Evolutionary conservation across 495 filamentous ascomycete genomes (phyloP).

Genomic region (Opeltia flavorubescens): DNA sequence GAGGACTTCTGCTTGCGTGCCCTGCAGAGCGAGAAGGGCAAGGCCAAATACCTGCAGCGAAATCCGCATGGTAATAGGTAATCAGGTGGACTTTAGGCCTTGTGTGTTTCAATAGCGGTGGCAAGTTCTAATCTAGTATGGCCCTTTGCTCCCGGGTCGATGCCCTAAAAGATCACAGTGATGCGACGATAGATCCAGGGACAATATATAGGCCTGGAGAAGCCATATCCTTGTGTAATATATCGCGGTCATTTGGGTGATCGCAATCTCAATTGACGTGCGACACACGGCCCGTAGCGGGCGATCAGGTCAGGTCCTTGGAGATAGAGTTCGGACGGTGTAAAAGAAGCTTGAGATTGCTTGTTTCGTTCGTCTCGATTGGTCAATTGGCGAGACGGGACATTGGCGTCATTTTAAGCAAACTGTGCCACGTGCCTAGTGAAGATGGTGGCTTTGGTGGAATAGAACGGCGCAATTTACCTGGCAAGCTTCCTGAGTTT

Average conservation of each 20-base stretch:
- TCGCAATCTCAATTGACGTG: not conserved
- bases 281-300: not conserved
- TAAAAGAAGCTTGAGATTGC: not conserved
- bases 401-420: not conserved
- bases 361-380: not conserved
- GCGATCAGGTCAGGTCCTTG: not conserved
- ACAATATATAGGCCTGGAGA: not conserved
- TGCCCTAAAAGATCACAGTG: not conserved
- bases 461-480: no score
- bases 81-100: not conserved
- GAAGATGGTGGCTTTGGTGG: no score
- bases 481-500: no score
- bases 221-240: not conserved
- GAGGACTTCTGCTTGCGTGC: not conserved
- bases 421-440: no score
- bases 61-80: not conserved
- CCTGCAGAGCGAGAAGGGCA: not conserved
- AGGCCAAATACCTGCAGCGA: not conserved
- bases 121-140: not conserved
- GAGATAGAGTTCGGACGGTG: not conserved
- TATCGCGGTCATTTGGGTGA: not conserved
- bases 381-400: not conserved
- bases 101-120: not conserved
- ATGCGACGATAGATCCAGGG: not conserved
- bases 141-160: not conserved